Percentiles rank a stretch among this genome's conserved stretches.
These are phyloP conservation scores for Suillus subalutaceus DNA, from an alignment of 768 basidiomycete species.

Conservation along the genomic window DNA sequence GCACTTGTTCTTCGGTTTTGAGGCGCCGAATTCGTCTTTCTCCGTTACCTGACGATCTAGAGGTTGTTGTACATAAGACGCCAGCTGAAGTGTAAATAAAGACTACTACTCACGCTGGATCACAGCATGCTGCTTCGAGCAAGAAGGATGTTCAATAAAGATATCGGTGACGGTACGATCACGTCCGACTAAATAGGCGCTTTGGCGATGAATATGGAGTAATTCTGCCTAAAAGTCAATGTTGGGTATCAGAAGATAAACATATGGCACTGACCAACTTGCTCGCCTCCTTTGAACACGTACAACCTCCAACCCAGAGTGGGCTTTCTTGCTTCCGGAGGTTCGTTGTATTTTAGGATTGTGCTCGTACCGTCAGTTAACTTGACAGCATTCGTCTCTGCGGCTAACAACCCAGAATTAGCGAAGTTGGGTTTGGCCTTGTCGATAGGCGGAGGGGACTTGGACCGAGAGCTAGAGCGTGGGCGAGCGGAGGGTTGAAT, in stretches of 20 bases:
- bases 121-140: constrained; percentile 97
- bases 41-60: constrained; percentile 82
- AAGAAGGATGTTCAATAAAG: constrained; percentile 92
- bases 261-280: constrained; percentile 70
- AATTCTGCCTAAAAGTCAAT: constrained; percentile 56
- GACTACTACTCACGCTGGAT: constrained; percentile 75
- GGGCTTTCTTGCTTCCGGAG: constrained; percentile 96
- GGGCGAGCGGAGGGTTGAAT: constrained; percentile 34
- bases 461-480: constrained; percentile 39
- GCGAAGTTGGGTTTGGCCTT: constrained; percentile 90
- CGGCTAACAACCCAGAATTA: constrained; percentile 88
- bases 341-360: constrained; percentile 97
- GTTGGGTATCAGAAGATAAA: background rate
- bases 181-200: constrained; percentile 91
- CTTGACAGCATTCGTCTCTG: constrained; percentile 91
- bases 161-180: constrained; percentile 88
- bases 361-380: constrained; percentile 75
- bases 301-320: constrained; percentile 90
- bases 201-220: constrained; percentile 91
- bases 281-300: constrained; percentile 94
- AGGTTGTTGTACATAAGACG: constrained; percentile 6
- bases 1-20: constrained; percentile 83
- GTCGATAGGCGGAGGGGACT: constrained; percentile 48
- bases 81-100: constrained; percentile 14
- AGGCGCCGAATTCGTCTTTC: constrained; percentile 84